Conservation (phyloP, 2,329 filamentous ascomycete species). For the Pyricularia pennisetigena region DNA sequence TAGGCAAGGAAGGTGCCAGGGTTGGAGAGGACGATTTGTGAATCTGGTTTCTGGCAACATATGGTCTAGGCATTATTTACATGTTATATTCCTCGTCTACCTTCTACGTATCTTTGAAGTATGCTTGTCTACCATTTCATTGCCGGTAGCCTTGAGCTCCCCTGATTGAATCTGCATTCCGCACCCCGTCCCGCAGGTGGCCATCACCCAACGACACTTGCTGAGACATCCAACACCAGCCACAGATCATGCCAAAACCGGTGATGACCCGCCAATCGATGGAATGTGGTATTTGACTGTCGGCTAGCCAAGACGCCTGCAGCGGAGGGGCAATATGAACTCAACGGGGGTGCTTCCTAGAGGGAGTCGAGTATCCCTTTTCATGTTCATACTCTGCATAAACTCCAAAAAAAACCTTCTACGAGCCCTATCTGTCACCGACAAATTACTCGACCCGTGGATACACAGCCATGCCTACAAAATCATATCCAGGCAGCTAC, state of each 20-base stretch:
- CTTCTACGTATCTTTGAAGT: neutral
- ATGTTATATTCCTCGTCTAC: neutral
- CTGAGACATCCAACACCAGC: neutral
- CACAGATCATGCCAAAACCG: neutral
- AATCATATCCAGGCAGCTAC: neutral
- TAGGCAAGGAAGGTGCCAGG: slow-evolving; percentile 39
- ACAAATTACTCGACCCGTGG: neutral
- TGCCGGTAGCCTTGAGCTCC: neutral
- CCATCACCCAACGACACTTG: neutral
- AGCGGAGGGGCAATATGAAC: neutral
- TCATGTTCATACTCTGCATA: neutral
- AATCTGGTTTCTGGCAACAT: neutral
- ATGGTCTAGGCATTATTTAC: neutral
- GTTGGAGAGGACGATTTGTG: slow-evolving; percentile 37
- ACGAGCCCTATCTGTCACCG: too few species aligned
- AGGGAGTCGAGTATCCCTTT: neutral
- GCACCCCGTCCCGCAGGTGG: neutral
- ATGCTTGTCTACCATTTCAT: neutral
- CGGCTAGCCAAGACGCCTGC: neutral
- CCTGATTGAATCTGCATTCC: neutral
- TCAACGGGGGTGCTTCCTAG: neutral
- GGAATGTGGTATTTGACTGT: neutral
- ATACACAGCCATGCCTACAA: neutral
- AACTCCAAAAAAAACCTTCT: too few species aligned
- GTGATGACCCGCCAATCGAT: neutral